These are phyloP conservation scores for Sordariomycetes sp. DNA, from an alignment of 2,329 filamentous ascomycete species.

Conservation along the genomic window DNA sequence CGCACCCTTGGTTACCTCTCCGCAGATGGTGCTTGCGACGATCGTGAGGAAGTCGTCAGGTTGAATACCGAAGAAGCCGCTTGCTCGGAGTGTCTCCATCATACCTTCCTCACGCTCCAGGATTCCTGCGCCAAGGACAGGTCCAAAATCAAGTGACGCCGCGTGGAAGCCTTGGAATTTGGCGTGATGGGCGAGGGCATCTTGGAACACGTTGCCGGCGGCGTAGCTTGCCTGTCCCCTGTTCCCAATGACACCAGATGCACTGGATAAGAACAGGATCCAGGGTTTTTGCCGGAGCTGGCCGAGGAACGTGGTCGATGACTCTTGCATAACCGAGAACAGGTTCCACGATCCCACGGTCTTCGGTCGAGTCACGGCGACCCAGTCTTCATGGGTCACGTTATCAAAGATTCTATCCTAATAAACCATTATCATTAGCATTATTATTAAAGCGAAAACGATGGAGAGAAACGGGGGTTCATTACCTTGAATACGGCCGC, in stretches of 20 bases:
- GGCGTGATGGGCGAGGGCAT: conserved; percentile 27
- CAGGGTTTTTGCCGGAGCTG: not conserved
- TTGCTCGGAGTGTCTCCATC: conserved; percentile 32
- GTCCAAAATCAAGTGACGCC: conserved; percentile 36
- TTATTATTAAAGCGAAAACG: not conserved
- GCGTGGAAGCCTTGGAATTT: conserved; percentile 24
- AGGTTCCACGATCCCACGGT: conserved; percentile 26
- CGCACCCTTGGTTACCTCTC: conserved; percentile 6
- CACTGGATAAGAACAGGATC: conserved; percentile 13
- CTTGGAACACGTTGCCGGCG: conserved; percentile 37
- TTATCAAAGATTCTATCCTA: conserved; percentile 16
- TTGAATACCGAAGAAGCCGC: conserved; percentile 40
- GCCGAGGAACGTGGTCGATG: conserved; percentile 20
- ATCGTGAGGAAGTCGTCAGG: conserved; percentile 34
- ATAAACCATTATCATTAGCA: not conserved
- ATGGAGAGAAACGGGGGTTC: not conserved
- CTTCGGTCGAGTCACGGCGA: conserved; percentile 17
- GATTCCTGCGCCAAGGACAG: conserved; percentile 34
- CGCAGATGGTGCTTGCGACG: conserved; percentile 29
- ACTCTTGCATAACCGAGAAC: conserved; percentile 15
- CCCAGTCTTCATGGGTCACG: conserved; percentile 22
- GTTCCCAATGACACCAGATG: conserved; percentile 33
- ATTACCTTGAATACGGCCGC: conserved; percentile 18
- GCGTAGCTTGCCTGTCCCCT: conserved; percentile 45
- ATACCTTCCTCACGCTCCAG: conserved; percentile 28